Evolutionary conservation across 768 basidiomycete genomes (phyloP).

Genomic region (Pholiota conissans): DNA sequence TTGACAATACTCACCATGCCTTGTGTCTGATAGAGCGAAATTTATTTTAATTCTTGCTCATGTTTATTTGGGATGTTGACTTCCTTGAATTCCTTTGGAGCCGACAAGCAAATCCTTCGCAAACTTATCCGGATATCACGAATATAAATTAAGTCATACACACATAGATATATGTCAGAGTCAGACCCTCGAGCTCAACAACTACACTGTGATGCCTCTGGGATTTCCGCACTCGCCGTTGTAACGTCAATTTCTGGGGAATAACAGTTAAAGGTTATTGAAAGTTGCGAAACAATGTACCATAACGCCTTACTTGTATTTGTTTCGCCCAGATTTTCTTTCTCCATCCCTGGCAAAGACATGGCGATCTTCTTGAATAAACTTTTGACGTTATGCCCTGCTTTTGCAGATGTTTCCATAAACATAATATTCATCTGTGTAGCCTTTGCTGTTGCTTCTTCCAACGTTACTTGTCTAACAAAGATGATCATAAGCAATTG

Average conservation of each 20-base stretch:
- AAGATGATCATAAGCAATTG: slow-evolving; percentile 7
- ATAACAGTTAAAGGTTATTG: too few relatives aligned
- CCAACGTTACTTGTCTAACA: slow-evolving; percentile 97
- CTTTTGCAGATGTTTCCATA: slow-evolving; percentile 99
- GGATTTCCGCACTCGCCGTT: slow-evolving; percentile 65
- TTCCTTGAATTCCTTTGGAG: too few relatives aligned
- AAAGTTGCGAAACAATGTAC: too few relatives aligned
- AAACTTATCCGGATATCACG: neutral
- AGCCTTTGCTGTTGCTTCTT: slow-evolving; percentile 92
- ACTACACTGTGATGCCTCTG: slow-evolving; percentile 84
- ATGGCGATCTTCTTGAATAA: slow-evolving; percentile 99
- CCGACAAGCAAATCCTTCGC: neutral
- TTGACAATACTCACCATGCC: neutral
- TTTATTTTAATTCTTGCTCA: too few relatives aligned
- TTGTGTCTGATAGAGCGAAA: neutral
- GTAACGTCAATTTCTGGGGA: slow-evolving; percentile 88
- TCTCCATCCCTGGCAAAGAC: slow-evolving; percentile 96
- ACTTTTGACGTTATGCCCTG: slow-evolving; percentile 98
- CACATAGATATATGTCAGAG: slow-evolving; percentile 17
- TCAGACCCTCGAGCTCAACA: slow-evolving; percentile 48
- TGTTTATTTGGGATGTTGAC: too few relatives aligned
- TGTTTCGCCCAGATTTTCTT: slow-evolving; percentile 62
- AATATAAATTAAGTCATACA: slow-evolving; percentile 21
- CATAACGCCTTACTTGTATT: slow-evolving; percentile 52
- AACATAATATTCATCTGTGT: slow-evolving; percentile 94